Base-by-base conservation (phyloP, 2,329 filamentous ascomycete genomes). In the Paecilomyces fulvus region DNA sequence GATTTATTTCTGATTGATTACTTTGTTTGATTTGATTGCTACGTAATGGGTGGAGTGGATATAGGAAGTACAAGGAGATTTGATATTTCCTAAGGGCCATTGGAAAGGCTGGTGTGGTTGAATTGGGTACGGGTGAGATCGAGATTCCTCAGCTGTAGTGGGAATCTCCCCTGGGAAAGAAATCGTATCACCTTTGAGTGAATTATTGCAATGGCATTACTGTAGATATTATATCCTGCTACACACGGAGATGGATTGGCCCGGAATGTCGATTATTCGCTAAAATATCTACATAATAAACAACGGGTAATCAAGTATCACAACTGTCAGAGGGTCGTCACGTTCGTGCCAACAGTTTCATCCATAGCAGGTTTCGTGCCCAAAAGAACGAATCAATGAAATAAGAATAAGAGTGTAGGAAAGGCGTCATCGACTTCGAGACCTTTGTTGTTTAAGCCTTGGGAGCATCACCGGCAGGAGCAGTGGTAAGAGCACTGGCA, bases 361-460 rank as follows among this genome's bases (percentile, higher is more conserved):
- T 43, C n/a, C 37, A 43, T 43, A 43, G 37, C 37, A 46, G 37
- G 25, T 8, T 17, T 20, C 17, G 46, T 25, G 30, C 31, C 21
- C 46, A 20, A 49, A n/a, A 33, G 11, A 50, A 43, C 30, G 53
- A 54, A 54, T 54, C 53, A 28, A 50, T 20, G 20, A 30, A 55
- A 49, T n/a, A 49, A 21, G 46, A 51, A 33, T 31, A 14, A 14
- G 30, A 23, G 52, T 33, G 11, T 4, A 20, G 30, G 9, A 33
- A 10, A 14, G 12, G 20, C 23, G 25, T 53, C 51, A 21, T 37
- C 23, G 12, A 30, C 43, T 43, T 23, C 11, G 33, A 25, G n/a
- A 17, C n/a, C 25, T 28, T 5, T 28, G 1, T 25, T 14, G 28
- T 30, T 25, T 37, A 37, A 12, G 37, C 37, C 37, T 43, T 43